A percentile compares a stretch with the other conserved stretches of the same genome.
Evolutionary conservation across 306 rosid species (phyloP).

Genomic region (Trifolium subterraneum): DNA sequence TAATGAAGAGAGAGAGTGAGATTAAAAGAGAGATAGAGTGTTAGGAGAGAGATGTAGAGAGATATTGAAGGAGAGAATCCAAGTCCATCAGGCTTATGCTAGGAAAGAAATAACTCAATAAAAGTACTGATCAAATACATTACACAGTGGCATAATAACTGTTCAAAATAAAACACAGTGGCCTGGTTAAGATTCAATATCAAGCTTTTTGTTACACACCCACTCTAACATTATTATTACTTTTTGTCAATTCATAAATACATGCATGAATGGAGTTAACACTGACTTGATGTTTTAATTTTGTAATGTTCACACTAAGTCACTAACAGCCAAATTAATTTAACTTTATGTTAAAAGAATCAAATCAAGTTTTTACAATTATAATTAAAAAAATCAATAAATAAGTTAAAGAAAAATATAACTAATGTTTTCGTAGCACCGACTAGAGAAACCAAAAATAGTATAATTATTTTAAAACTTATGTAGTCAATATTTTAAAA

Average conservation of each 20-base stretch:
- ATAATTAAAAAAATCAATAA: no score
- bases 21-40: no score
- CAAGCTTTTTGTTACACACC: constrained; percentile 12
- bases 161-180: neutral
- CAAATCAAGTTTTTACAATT: neutral
- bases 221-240: constrained; percentile 17
- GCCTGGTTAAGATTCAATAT: constrained; percentile 10
- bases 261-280: constrained; percentile 9
- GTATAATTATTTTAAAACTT: no score
- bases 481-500: no score
- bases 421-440: no score
- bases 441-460: no score
- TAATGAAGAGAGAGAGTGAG: no score
- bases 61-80: no score
- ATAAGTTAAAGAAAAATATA: no score
- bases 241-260: constrained; percentile 18
- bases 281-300: constrained; percentile 9
- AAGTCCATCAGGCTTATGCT: neutral
- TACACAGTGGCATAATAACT: neutral
- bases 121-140: neutral
- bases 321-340: constrained; percentile 3
- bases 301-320: constrained; percentile 16
- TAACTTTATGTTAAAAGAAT: neutral
- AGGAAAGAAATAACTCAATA: neutral
- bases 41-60: no score